Percentiles rank a stretch among this genome's conserved stretches.
Conservation (phyloP, 768 basidiomycete species). For the Lentinula sp. region DNA sequence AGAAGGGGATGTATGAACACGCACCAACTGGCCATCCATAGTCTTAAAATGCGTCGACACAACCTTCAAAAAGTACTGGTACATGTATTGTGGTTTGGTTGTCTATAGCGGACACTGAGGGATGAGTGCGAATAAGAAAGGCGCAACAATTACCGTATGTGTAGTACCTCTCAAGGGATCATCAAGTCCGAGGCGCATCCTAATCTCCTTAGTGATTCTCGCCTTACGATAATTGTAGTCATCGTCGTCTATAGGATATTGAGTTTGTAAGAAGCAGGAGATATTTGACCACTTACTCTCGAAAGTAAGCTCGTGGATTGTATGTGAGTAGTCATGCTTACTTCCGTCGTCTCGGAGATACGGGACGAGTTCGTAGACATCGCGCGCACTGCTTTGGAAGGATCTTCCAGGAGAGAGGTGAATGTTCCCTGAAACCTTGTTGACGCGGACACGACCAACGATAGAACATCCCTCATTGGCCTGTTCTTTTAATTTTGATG, state of each 20-base stretch:
- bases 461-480: conserved; percentile 93
- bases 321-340: conserved; percentile 92
- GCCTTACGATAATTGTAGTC: conserved; percentile 72
- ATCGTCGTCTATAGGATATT: conserved; percentile 50
- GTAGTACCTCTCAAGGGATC: conserved; percentile 73
- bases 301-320: conserved; percentile 76
- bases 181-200: conserved; percentile 64
- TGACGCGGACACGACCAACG: conserved; percentile 86
- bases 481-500: conserved; percentile 88
- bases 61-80: conserved; percentile 98
- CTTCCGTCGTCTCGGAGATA: conserved; percentile 86
- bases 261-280: not conserved
- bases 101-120: conserved; percentile 41
- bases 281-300: conserved; percentile 31
- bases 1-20: conserved; percentile 15
- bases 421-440: conserved; percentile 95
- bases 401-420: conserved; percentile 92
- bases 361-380: conserved; percentile 87
- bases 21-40: conserved; percentile 62
- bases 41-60: conserved; percentile 92
- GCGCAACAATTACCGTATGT: conserved; percentile 39
- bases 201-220: conserved; percentile 54
- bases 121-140: not conserved
- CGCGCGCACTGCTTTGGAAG: conserved; percentile 79
- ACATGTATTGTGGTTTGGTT: conserved; percentile 82